Evolutionary conservation across 345 rosid species (phyloP), one percentile per base, ranked within the genome.

Genomic region (Salix dunnii): DNA sequence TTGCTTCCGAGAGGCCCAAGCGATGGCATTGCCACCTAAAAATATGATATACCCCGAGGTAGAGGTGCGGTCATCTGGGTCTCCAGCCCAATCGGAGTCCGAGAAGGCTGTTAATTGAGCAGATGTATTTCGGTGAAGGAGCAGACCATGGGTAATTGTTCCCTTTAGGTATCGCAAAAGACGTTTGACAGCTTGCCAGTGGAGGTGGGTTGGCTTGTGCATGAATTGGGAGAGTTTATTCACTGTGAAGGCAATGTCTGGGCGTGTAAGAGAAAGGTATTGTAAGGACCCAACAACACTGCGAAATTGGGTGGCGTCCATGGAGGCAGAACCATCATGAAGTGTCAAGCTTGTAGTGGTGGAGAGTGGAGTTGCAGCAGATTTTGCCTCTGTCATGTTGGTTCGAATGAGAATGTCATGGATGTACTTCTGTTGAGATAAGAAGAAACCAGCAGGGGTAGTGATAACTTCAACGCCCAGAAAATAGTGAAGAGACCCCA

Each of bases 111-210:
- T 17, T 5, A 17, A 5, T 0, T 8, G 1, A 17, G 8, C 1
- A 1, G 8, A 5, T 0, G 2, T 0, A 5, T 0, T 17, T 0
- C 8, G 9, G 2, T 2, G 17, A 0, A 49, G 8, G 5, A 18
- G 16, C 2, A 49, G 2, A 0, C 0, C n/a, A 17, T 49, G 55
- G 0, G 1, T 6, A 17, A 49, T 49, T 0, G n/a, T 49, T 7
- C 55, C 55, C n/a, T 49, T 17, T 8, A 49, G 55, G 5, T 49
- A 49, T 17, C 55, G 6, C 1, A 18, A 1, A 0, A 18, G 21
- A 0, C n/a, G 7, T 0, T 17, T 49, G 2, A 49, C 2, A 0
- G 9, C n/a, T 5, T 17, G 8, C 55, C n/a, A 5, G 2, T 49
- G 55, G 5, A 17, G 7, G 0, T 17, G 8, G 0, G 55, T 17